Evolutionary conservation across 164 flowering plant species (phyloP).

Genomic region (Kingdonia uniflora): DNA sequence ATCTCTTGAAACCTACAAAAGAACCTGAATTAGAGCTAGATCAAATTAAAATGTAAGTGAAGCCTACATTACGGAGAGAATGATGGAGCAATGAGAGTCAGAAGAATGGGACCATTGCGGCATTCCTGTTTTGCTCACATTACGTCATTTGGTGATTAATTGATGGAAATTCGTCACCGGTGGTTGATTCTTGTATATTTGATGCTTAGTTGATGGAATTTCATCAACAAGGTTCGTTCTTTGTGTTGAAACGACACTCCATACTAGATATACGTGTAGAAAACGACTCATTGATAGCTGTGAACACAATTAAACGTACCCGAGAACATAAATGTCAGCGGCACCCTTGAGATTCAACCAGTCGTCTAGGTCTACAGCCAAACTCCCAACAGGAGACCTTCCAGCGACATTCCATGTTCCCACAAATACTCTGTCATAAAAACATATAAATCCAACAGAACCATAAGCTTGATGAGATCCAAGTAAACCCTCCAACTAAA

Average conservation of each 20-base stretch:
- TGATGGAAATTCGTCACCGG: no score
- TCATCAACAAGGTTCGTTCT: no score
- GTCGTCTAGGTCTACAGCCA: slow-evolving; percentile 61
- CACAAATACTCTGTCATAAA: slow-evolving; percentile 42
- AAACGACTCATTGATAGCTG: neutral
- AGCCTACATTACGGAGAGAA: no score
- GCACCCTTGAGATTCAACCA: slow-evolving; percentile 64
- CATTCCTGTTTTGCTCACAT: neutral
- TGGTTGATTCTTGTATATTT: no score
- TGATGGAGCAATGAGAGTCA: no score
- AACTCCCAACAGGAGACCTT: slow-evolving; percentile 54
- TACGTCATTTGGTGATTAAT: no score
- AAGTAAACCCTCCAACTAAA: neutral
- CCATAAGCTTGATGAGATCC: neutral
- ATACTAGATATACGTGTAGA: no score
- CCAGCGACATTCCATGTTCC: slow-evolving; percentile 94
- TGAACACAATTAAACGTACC: slow-evolving; percentile 29
- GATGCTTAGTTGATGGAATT: no score
- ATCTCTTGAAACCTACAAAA: slow-evolving; percentile 66
- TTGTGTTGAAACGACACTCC: no score
- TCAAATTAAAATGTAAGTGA: neutral
- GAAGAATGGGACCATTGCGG: neutral
- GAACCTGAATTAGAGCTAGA: neutral
- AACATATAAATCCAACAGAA: slow-evolving; percentile 3
- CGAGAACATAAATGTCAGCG: slow-evolving; percentile 70